phyloP scores from a whole-genome alignment of 2,329 filamentous ascomycete genomes.

The Pezicula radicicola region DNA sequence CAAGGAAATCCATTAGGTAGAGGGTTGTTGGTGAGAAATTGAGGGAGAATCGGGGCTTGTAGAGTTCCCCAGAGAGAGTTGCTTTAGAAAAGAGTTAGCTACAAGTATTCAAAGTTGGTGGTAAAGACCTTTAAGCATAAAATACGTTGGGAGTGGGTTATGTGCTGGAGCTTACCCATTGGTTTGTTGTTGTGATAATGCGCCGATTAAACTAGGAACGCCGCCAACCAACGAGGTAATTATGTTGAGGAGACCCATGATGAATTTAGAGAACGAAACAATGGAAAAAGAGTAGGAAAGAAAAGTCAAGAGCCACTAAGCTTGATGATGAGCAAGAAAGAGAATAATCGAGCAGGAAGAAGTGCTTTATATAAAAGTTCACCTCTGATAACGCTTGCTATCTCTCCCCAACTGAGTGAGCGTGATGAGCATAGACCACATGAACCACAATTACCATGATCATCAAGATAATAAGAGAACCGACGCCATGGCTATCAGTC shows the following conservation, averaged over 20 bases:
- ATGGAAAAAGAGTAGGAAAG: not conserved
- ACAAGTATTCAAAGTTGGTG: too few species aligned
- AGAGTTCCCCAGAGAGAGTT: constrained; percentile 29
- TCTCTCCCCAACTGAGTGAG: too few species aligned
- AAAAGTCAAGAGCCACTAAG: constrained; percentile 1
- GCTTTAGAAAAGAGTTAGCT: not conserved
- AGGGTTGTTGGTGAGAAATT: constrained; percentile 46
- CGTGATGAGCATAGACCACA: too few species aligned
- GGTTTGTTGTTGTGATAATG: constrained; percentile 19
- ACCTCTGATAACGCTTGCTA: not conserved
- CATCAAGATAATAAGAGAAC: too few species aligned
- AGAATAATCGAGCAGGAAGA: constrained; percentile 12
- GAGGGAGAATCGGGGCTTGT: constrained; percentile 27
- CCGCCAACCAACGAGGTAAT: constrained; percentile 5
- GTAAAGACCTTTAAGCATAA: too few species aligned
- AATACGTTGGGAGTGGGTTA: too few species aligned
- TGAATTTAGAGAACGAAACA: not conserved
- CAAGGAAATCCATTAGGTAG: constrained; percentile 49
- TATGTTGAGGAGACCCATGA: constrained; percentile 14
- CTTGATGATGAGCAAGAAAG: constrained; percentile 10
- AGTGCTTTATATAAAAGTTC: constrained; percentile 8
- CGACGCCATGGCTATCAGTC: too few species aligned
- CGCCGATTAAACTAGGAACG: constrained; percentile 9
- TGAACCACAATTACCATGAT: too few species aligned
- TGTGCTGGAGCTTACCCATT: constrained; percentile 17